Evolutionary conservation across 2,329 filamentous ascomycete species (phyloP), one percentile per base, ranked within the genome.

Genomic region (Hypoxylon rubiginosum): DNA sequence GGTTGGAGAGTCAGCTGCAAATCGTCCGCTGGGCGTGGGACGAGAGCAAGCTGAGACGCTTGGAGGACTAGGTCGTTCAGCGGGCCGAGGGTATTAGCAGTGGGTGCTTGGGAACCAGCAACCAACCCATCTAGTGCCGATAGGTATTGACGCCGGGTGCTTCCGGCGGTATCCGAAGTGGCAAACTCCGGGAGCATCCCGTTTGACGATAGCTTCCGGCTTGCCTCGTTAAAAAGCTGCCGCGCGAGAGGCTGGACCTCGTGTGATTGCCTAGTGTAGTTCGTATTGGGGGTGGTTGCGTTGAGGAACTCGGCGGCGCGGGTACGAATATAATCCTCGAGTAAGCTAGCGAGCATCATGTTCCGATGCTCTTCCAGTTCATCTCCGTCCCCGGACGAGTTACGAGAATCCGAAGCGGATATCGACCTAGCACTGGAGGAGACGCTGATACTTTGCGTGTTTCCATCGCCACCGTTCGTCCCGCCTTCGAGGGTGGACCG

Each of bases 301-400:
- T 73, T 75, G 43, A 76, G 70, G 15, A 73, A 72, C 10, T 77
- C 75, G 26, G 75, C 58, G 34, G 75, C 75, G 21, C 74, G 72
- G 19, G 71, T 72, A 24, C 71, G 70, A 56, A 73, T 73, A 52
- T 76, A 72, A 32, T 77, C 73, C 54, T 77, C 75, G n/a, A 77
- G 74, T 36, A 77, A 58, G 57, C 70, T 73, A 26, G 75, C 75
- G 43, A 77, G 69, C 67, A 77, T 73, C 72, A 77, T 74, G 59
- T 76, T 72, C 62, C 75, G 73, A 69, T 77, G 75, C 52, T 71
- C 72, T 41, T 75, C 74, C 26, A 73, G 51, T 52, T 60, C 57
- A 11, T 62, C 60, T 21, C 62, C 62, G 64, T 66, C 69, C 24
- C 64, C 57, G 15, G 57, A 50, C 19, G 53, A 48, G 19, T 56